phyloP scores from a whole-genome alignment of 352 stramenopile species.

The Phytopythium vexans region DNA sequence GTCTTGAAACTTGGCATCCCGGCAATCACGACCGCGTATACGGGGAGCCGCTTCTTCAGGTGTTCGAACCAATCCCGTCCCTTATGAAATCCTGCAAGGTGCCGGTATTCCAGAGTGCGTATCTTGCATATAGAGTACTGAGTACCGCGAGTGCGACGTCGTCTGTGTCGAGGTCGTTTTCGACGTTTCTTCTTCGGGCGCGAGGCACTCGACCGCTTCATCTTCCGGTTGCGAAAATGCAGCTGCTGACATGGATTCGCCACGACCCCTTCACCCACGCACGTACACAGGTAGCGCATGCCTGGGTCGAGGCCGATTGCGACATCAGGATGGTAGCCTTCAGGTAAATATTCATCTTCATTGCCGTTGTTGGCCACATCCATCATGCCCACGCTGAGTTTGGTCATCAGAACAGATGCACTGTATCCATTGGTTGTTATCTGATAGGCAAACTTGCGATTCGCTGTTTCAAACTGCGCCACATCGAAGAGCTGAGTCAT shows the following conservation, averaged over 20 bases:
- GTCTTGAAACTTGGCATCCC: constrained; percentile 14
- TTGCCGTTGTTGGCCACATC: constrained; percentile 24
- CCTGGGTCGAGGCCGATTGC: constrained; percentile 12
- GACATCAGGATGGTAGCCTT: constrained; percentile 8
- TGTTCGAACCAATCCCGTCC: constrained; percentile 11
- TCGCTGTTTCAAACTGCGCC: no score
- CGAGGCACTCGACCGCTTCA: background rate
- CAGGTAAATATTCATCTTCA: background rate
- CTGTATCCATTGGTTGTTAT: constrained; percentile 9
- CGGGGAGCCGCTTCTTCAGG: background rate
- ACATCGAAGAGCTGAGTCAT: no score
- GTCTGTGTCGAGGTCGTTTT: constrained; percentile 6
- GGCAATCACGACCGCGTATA: constrained; percentile 3
- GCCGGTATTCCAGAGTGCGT: constrained; percentile 8
- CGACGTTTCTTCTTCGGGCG: background rate
- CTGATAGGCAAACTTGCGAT: constrained; percentile 17
- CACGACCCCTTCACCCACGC: constrained; percentile 2
- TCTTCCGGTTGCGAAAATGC: constrained; percentile 1
- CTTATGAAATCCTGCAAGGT: constrained; percentile 12
- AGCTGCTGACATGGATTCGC: no score
- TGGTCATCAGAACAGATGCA: constrained; percentile 8
- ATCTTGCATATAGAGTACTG: no score
- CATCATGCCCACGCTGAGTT: constrained; percentile 14
- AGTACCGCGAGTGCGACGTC: constrained; percentile 6
- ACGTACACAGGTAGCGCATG: constrained; percentile 8